Evolutionary conservation across 345 rosid genomes (phyloP).

Genomic region (Trapa bicornis): DNA sequence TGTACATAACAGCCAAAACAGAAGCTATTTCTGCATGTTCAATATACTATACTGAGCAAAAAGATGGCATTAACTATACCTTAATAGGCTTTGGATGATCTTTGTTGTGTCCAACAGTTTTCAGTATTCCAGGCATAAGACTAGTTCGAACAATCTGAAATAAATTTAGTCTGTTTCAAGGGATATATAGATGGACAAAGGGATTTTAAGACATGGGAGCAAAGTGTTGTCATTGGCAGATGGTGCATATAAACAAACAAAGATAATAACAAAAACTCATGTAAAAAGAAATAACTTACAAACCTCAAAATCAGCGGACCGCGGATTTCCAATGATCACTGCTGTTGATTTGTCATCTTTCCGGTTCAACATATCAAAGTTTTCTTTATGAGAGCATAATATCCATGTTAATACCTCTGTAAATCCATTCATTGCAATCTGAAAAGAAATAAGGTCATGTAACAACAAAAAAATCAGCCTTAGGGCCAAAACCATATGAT

Average conservation of each 20-base stretch:
- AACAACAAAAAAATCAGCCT: not conserved
- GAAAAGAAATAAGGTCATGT: not conserved
- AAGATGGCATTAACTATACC: slow-evolving; percentile 26
- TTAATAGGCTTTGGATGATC: slow-evolving; percentile 90
- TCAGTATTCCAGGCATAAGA: slow-evolving; percentile 86
- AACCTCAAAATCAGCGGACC: slow-evolving; percentile 94
- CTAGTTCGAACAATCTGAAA: slow-evolving; percentile 63
- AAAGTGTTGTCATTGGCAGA: not conserved
- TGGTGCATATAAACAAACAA: not conserved
- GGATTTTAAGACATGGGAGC: not conserved
- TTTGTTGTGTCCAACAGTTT: slow-evolving; percentile 73
- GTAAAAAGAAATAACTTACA: not conserved
- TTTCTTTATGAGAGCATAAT: slow-evolving; percentile 62
- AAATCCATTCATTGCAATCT: slow-evolving; percentile 75
- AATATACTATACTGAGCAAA: not conserved
- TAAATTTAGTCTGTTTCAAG: not conserved
- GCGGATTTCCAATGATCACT: slow-evolving; percentile 66
- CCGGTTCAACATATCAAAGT: slow-evolving; percentile 54
- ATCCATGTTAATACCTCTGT: slow-evolving; percentile 75
- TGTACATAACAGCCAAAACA: not conserved
- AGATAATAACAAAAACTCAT: not conserved
- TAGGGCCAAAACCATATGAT: not conserved
- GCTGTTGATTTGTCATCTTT: slow-evolving; percentile 44
- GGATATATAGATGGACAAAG: not conserved
- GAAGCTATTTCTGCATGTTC: not conserved